A percentile compares a stretch with the other conserved stretches of the same genome.
These are phyloP conservation scores for Neurospora terricola DNA, from an alignment of 495 filamentous ascomycete species.

Conservation along the genomic window DNA sequence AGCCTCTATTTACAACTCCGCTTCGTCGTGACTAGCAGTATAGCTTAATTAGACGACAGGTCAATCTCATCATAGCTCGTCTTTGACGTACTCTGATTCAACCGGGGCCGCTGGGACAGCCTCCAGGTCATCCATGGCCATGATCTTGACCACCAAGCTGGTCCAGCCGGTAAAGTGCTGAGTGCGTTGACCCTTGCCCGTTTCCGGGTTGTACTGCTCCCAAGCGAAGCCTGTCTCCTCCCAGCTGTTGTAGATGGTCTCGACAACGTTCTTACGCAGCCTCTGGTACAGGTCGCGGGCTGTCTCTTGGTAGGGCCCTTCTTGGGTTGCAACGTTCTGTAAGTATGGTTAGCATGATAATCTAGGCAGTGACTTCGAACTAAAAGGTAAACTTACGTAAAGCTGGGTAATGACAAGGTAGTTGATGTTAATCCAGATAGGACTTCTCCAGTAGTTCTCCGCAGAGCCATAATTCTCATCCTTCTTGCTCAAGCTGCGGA, in stretches of 20 bases:
- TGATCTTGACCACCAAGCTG: slow-evolving; percentile 92
- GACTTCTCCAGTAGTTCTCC: slow-evolving; percentile 96
- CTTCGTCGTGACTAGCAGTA: not conserved
- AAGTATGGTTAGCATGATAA: slow-evolving; percentile 3
- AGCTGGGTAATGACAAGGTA: slow-evolving; percentile 77
- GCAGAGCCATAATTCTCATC: slow-evolving; percentile 76
- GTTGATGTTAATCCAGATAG: slow-evolving; percentile 97
- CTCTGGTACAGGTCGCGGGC: slow-evolving; percentile 66
- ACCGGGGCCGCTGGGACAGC: not conserved
- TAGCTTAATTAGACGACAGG: not conserved
- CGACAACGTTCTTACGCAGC: slow-evolving; percentile 74
- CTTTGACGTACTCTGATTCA: not conserved
- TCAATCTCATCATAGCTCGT: not conserved
- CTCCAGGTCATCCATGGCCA: slow-evolving; percentile 58
- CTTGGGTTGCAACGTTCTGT: slow-evolving; percentile 44
- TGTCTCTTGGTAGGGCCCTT: slow-evolving; percentile 58
- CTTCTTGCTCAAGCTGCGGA: slow-evolving; percentile 77
- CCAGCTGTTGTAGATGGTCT: slow-evolving; percentile 84
- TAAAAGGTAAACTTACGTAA: slow-evolving; percentile 48
- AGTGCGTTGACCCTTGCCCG: slow-evolving; percentile 82
- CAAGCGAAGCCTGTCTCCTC: slow-evolving; percentile 89
- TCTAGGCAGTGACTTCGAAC: not conserved
- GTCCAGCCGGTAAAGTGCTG: slow-evolving; percentile 99
- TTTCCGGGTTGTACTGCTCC: slow-evolving; percentile 97
- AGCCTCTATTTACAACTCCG: not conserved